Evolutionary conservation across 345 rosid species (phyloP).

Genomic region (Salix purpurea): DNA sequence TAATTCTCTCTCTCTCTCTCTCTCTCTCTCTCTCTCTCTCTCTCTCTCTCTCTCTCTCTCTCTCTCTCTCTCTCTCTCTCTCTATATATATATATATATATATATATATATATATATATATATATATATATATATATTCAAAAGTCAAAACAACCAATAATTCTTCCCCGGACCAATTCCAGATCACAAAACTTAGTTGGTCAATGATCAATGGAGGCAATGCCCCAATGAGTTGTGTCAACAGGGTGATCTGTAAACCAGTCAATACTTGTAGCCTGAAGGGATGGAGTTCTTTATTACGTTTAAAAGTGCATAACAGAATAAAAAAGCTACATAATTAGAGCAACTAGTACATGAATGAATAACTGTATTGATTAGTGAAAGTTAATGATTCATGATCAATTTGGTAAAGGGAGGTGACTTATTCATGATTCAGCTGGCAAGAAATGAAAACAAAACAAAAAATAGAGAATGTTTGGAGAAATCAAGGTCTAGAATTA

Average conservation of each 20-base stretch:
- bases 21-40: no score
- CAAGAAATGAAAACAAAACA: background rate
- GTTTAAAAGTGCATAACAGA: background rate
- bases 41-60: no score
- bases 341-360: background rate
- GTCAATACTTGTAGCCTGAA: background rate
- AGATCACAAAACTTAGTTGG: background rate
- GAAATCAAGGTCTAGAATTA: background rate
- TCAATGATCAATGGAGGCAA: background rate
- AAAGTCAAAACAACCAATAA: background rate
- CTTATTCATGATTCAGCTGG: background rate
- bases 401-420: background rate
- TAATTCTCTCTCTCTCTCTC: background rate
- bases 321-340: background rate
- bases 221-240: background rate
- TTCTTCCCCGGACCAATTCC: background rate
- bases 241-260: background rate
- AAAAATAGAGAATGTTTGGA: background rate
- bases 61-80: no score
- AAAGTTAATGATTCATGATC: background rate
- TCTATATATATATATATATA: no score
- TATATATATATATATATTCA: background rate
- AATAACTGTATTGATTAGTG: background rate
- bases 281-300: no score
- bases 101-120: no score